A percentile compares a stretch with the other conserved stretches of the same genome.
phyloP scores from a whole-genome alignment of 257 asterid genomes.

The Capsicum pubescens region DNA sequence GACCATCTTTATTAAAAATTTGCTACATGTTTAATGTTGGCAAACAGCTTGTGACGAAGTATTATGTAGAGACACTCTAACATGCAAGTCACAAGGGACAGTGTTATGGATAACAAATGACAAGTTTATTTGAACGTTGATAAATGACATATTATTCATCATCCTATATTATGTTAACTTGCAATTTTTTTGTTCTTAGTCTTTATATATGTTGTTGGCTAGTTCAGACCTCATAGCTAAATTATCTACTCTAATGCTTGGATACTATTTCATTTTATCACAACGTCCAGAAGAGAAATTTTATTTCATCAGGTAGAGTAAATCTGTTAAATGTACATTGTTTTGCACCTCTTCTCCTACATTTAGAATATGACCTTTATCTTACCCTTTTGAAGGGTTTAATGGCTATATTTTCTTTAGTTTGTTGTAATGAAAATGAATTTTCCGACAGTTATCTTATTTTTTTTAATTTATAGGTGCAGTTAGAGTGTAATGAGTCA shows the following conservation, averaged over 20 bases:
- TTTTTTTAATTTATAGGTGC: conserved; percentile 53
- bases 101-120: conserved; percentile 17
- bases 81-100: neutral
- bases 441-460: neutral
- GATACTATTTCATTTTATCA: neutral
- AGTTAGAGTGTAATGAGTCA: conserved; percentile 51
- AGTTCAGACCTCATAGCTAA: neutral
- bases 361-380: neutral
- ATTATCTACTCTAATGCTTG: neutral
- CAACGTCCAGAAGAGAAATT: neutral
- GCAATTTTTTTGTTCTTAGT: neutral
- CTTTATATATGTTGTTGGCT: neutral
- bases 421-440: conserved; percentile 21
- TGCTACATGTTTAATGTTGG: neutral
- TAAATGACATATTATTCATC: conserved; percentile 12
- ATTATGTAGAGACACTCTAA: neutral
- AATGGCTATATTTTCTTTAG: neutral
- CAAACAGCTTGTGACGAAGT: neutral
- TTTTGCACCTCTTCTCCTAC: neutral
- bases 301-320: neutral
- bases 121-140: conserved; percentile 12
- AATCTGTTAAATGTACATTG: neutral
- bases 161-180: conserved; percentile 6
- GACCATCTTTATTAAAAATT: neutral
- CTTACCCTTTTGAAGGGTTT: conserved; percentile 22